phyloP scores from a whole-genome alignment of 2,329 filamentous ascomycete species.

The Neoscytalidium dimidiatum region DNA sequence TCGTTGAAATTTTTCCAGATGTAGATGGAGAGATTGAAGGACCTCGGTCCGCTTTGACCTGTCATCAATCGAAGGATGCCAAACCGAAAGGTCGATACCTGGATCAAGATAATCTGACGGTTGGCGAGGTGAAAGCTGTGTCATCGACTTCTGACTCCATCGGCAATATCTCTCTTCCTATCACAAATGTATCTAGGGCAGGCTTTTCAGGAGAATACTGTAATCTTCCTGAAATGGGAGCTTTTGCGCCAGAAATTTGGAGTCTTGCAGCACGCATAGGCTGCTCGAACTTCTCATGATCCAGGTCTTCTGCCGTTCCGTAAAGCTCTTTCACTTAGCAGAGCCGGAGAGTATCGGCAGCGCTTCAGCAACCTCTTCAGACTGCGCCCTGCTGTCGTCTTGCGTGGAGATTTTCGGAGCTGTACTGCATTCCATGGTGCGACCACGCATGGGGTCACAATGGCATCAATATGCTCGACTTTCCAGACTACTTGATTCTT shows the following conservation, averaged over 20 bases:
- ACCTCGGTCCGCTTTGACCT: not conserved
- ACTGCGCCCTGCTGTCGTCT: slow-evolving; percentile 25
- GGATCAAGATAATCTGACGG: not conserved
- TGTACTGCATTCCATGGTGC: slow-evolving; percentile 30
- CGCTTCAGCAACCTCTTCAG: slow-evolving; percentile 24
- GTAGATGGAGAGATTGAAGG: not conserved
- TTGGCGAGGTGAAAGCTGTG: no score
- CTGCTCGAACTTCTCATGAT: not conserved
- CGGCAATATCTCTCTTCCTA: not conserved
- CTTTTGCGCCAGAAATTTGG: not conserved
- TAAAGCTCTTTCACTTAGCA: not conserved
- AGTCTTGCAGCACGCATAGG: not conserved
- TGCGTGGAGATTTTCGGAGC: slow-evolving; percentile 28
- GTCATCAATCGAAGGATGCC: not conserved
- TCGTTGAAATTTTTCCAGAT: not conserved
- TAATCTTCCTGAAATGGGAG: not conserved
- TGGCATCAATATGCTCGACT: slow-evolving; percentile 28
- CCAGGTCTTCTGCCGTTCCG: not conserved
- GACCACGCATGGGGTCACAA: slow-evolving; percentile 27
- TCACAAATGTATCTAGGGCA: not conserved
- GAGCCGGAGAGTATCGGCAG: not conserved
- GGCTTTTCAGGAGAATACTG: not conserved
- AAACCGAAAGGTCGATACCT: not conserved
- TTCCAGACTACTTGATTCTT: slow-evolving; percentile 21
- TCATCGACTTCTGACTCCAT: not conserved